Conservation (phyloP, 164 flowering plant genomes). For the Saururus chinensis region DNA sequence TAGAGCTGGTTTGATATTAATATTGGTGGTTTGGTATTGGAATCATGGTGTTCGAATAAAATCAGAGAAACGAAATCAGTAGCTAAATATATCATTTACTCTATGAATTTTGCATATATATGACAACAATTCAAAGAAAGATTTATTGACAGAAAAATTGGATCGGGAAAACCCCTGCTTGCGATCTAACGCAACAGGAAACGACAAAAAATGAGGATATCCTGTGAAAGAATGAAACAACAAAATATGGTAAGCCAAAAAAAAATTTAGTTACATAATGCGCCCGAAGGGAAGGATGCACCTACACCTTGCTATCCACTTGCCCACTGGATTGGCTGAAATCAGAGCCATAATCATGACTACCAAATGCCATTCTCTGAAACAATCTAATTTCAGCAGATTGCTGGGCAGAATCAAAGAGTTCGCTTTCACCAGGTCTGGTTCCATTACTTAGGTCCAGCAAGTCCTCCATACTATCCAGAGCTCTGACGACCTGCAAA, state of each 20-base stretch:
- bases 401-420: constrained; percentile 49
- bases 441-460: constrained; percentile 68
- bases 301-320: constrained; percentile 7
- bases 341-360: constrained; percentile 51
- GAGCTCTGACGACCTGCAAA: constrained; percentile 66
- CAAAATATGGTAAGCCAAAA: background rate
- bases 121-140: too few species aligned
- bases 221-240: background rate
- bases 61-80: too few species aligned
- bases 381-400: constrained; percentile 75
- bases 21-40: too few species aligned
- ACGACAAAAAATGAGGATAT: background rate
- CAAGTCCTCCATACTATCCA: constrained; percentile 31
- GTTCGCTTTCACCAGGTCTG: constrained; percentile 68
- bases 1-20: too few species aligned
- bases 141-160: background rate
- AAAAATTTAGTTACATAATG: background rate
- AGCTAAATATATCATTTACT: too few species aligned
- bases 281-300: too few species aligned
- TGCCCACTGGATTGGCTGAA: constrained; percentile 31
- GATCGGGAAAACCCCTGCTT: background rate
- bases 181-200: background rate
- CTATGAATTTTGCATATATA: too few species aligned
- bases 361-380: constrained; percentile 79
- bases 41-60: too few species aligned